A percentile compares a stretch with the other conserved stretches of the same genome.
Evolutionary conservation across 2,329 filamentous ascomycete species (phyloP).

Genomic region (Penicillium corylophilum): DNA sequence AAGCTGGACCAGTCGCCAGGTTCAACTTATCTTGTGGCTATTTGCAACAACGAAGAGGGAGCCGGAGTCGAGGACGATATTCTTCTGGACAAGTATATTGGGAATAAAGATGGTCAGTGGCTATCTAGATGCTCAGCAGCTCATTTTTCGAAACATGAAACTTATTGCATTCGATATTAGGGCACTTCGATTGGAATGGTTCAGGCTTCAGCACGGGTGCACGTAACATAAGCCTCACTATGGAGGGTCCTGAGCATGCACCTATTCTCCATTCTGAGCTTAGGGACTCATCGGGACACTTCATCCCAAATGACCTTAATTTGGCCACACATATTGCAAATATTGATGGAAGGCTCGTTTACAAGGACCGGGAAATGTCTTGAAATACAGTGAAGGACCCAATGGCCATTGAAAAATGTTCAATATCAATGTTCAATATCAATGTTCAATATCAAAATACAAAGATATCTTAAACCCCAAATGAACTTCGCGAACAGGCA

Average conservation of each 20-base stretch:
- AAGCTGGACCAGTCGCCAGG: neutral
- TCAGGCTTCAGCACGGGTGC: conserved; percentile 12
- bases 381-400: too few relatives aligned
- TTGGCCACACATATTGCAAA: conserved; percentile 14
- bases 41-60: conserved; percentile 22
- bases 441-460: neutral
- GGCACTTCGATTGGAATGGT: conserved; percentile 16
- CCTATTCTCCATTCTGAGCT: conserved; percentile 18
- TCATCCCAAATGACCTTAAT: conserved; percentile 1
- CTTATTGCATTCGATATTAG: neutral
- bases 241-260: conserved; percentile 12
- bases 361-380: conserved; percentile 26
- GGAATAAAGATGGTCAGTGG: conserved; percentile 16
- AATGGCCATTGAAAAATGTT: too few relatives aligned
- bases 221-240: conserved; percentile 7
- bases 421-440: too few relatives aligned
- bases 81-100: conserved; percentile 13
- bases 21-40: conserved; percentile 12
- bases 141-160: neutral
- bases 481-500: neutral
- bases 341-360: conserved; percentile 15
- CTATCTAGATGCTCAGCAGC: neutral
- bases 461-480: neutral
- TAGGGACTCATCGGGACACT: conserved; percentile 7
- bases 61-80: conserved; percentile 13